Conservation (phyloP, 345 rosid genomes). For the Dovyalis caffra region DNA sequence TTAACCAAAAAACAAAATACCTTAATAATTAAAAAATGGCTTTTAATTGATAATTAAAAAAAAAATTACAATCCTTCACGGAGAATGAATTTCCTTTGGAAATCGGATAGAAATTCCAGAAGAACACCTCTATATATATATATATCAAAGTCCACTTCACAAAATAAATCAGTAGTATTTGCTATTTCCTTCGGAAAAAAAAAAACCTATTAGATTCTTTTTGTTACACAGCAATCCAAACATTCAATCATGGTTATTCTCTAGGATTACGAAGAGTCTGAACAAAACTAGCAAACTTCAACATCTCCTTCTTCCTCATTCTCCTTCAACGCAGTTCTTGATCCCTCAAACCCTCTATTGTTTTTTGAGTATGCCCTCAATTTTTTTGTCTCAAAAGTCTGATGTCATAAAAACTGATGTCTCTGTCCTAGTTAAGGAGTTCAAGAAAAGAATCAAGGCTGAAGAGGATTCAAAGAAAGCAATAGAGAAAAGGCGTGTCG, state of each 20-base stretch:
- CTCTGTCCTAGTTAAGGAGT: background rate
- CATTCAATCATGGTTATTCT: constrained; percentile 27
- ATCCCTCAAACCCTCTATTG: constrained; percentile 3
- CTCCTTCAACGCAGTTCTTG: background rate
- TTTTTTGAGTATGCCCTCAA: constrained; percentile 2
- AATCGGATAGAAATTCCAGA: no score
- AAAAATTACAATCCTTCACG: no score
- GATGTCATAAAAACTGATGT: background rate
- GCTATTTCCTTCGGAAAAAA: background rate
- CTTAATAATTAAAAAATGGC: no score
- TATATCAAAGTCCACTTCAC: no score
- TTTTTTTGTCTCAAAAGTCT: background rate
- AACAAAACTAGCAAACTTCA: constrained; percentile 6
- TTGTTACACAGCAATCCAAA: background rate
- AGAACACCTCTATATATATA: no score
- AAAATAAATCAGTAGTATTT: background rate
- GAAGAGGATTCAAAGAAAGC: background rate
- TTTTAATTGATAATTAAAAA: no score
- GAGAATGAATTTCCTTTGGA: no score
- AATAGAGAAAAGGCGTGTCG: background rate
- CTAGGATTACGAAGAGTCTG: constrained; percentile 13
- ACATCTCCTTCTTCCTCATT: background rate
- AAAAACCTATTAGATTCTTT: background rate
- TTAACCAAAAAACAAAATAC: no score
- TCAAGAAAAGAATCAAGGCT: background rate